Evolutionary conservation across 441 rosid species (phyloP), one percentile per base, ranked within the genome.

Genomic region (Omphalea diandra): DNA sequence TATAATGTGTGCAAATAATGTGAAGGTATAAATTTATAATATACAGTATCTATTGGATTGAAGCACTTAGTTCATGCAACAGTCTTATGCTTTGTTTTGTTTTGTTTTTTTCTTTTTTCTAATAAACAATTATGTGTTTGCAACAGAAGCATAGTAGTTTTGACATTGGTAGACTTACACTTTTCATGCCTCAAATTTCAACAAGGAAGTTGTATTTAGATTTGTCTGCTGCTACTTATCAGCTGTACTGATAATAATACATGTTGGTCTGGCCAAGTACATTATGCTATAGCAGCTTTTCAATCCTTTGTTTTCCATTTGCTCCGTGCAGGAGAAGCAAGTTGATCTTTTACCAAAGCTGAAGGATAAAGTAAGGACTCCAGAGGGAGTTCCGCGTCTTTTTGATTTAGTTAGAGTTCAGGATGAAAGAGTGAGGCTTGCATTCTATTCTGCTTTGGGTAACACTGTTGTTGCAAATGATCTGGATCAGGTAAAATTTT

Each of bases 361-460:
- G 76, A 90, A 83, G 80, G 87, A 84, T 76, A 86, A 73, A 36
- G 86, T 87, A 74, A 84, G 76, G 84, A 85, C 92, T 62, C 97
- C 97, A 15, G 97, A 92, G 83, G 93, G 93, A 24, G 93, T 87
- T 75, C 93, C 92, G 29, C 96, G 96, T 60, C 98, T 92, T 70
- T 90, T 90, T 88, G 98, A 94, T 80, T 81, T 92, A 61, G 83
- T 94, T 65, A 85, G 86, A 79, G 97, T 92, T 79, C 79, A 81
- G 72, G 96, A 94, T 83, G 97, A 91, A 75, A 85, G 94, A 74
- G 84, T 90, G 91, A 94, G 84, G 77, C 97, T 90, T 80, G 98
- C 99, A 62, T 94, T 94, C 77, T 94, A 78, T 84, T 96, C 98
- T 43, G 88, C 90, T 70, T 65, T 90, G 79, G 86, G 91, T 63